Evolutionary conservation across 192 early-diverging fungal species (phyloP).

Genomic region (Coemansia sp.): DNA sequence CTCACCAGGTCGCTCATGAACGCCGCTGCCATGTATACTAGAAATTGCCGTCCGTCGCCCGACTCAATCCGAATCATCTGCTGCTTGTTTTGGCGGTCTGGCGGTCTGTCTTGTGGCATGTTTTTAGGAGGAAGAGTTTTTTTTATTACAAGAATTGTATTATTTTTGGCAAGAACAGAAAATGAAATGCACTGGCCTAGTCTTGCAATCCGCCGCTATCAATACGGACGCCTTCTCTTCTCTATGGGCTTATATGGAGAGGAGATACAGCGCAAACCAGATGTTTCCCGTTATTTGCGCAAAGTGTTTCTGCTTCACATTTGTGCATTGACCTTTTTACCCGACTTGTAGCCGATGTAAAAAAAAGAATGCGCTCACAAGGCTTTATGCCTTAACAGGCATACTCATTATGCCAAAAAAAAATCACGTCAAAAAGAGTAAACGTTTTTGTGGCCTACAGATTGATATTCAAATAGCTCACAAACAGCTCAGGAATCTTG

Average conservation of each 20-base stretch:
- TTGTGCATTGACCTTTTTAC: background rate
- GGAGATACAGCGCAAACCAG: background rate
- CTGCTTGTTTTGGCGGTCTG: background rate
- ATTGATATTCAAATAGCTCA: slow-evolving; percentile 90
- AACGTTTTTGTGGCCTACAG: slow-evolving; percentile 32
- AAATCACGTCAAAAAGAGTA: background rate
- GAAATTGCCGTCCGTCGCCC: slow-evolving; percentile 63
- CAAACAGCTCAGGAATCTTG: slow-evolving; percentile 81
- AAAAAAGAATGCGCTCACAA: background rate
- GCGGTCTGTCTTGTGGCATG: background rate
- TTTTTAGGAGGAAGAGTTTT: too few relatives aligned
- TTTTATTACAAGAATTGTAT: too few relatives aligned
- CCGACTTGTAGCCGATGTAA: background rate
- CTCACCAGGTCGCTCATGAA: slow-evolving; percentile 70
- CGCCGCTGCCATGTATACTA: slow-evolving; percentile 62
- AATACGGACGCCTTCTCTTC: too few relatives aligned
- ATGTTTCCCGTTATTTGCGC: background rate
- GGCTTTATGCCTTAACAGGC: too few relatives aligned
- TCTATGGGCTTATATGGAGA: too few relatives aligned
- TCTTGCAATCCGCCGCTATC: too few relatives aligned
- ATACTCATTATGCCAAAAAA: background rate
- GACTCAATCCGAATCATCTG: slow-evolving; percentile 58
- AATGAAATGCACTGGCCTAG: too few relatives aligned
- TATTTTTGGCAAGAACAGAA: too few relatives aligned
- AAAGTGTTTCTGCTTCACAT: background rate